phyloP scores from a whole-genome alignment of 2,329 filamentous ascomycete species.

The Lachnellula willkommii region DNA sequence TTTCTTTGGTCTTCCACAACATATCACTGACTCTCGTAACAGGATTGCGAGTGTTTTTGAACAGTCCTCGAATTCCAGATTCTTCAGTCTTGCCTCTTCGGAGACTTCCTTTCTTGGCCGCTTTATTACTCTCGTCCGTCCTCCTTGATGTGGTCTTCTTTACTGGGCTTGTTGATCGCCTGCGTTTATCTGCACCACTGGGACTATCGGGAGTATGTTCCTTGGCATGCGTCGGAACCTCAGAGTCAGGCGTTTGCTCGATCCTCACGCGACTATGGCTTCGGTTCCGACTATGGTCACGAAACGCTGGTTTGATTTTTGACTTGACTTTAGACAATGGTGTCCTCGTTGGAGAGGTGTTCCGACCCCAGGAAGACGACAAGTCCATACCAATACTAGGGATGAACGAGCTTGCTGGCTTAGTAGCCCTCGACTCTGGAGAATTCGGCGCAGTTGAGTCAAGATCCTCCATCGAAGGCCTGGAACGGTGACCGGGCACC shows the following conservation, averaged over 20 bases:
- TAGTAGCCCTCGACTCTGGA: constrained; percentile 22
- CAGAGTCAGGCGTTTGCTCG: constrained; percentile 28
- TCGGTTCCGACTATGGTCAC: constrained; percentile 41
- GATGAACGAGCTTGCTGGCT: constrained; percentile 38
- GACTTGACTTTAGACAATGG: constrained; percentile 40
- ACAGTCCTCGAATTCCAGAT: constrained; percentile 64
- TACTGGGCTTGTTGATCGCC: constrained; percentile 35
- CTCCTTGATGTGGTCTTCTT: constrained; percentile 35
- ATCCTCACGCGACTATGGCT: constrained; percentile 41
- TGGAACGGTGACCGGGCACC: constrained; percentile 36
- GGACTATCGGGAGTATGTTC: constrained; percentile 25
- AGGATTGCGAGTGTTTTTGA: constrained; percentile 68
- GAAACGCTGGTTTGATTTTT: constrained; percentile 33
- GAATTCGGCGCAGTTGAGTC: constrained; percentile 39
- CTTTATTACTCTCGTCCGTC: constrained; percentile 44
- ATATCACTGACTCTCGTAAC: constrained; percentile 56
- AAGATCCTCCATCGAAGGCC: constrained; percentile 38
- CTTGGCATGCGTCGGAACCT: constrained; percentile 7
- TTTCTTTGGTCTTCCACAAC: constrained; percentile 51
- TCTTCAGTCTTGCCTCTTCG: constrained; percentile 40
- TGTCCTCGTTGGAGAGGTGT: constrained; percentile 58
- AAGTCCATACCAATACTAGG: constrained; percentile 58
- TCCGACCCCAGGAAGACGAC: constrained; percentile 58
- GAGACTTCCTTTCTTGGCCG: constrained; percentile 43
- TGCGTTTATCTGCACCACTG: constrained; percentile 12